Base-by-base conservation (phyloP, 2,329 filamentous ascomycete species). In the Madurella fahalii region DNA sequence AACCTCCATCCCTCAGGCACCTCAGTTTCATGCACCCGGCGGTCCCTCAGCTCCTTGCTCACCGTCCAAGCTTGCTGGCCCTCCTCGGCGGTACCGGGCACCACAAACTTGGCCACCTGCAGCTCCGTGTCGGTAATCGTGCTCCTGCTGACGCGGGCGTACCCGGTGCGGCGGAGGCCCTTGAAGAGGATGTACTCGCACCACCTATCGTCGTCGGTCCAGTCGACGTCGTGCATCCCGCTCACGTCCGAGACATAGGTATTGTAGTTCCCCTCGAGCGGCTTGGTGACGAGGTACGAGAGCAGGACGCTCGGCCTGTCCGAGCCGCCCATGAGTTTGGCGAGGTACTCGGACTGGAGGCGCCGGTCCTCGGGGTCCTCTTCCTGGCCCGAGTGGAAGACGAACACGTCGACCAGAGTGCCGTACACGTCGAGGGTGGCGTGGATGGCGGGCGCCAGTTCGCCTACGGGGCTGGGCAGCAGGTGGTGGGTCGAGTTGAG, bases 171-270 rank as follows among this genome's bases (percentile, higher is more conserved):
- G 72, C 85, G 86, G 58, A 99, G 74, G 12, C 85, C 85, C 77
- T 96, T 96, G 79, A 90, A 99, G 25, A 99, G 76, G 61, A 99
- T 96, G 72, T 99, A 99, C 76, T 99, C 93, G 76, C 94, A 99
- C 94, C 94, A 99, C 52, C 94, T 80, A 71, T 99, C 94, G 91
- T 91, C 96, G 69, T 99, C 94, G 2, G 79, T 85, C 0, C 86
- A 82, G 67, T 99, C 94, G 47, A 99, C 94, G 67, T 99, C 94
- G 66, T 89, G 85, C 94, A 99, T 99, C 9, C 91, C 90, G 55
- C 89, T 95, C 54, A 77, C 76, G 50, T 90, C 81, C 53, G 90
- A 90, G 20, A 97, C 94, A 65, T 95, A 97, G 0, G 86, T 96
- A 69, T 97, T 93, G 76, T 99, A 99, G 69, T 99, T 99, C 58